These are phyloP conservation scores for Dothideomycetes sp. DNA, from an alignment of 2,329 filamentous ascomycete species.

Conservation along the genomic window DNA sequence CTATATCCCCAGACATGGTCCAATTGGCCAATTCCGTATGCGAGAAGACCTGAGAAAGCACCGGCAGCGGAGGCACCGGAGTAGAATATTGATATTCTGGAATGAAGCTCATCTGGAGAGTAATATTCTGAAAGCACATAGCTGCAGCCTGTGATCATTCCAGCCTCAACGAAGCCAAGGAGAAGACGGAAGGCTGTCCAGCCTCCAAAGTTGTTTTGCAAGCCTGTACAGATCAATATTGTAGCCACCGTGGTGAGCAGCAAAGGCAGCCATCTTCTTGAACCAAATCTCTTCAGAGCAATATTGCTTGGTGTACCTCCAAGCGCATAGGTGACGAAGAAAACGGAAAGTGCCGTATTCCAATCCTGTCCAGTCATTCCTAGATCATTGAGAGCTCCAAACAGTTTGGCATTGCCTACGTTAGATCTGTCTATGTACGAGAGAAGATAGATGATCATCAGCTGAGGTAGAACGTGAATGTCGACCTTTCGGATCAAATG, in stretches of 20 bases:
- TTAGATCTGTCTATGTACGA: too few relatives aligned
- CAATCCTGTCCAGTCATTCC: too few relatives aligned
- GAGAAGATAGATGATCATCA: too few relatives aligned
- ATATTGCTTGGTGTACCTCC: conserved; percentile 11
- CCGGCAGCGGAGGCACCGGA: too few relatives aligned
- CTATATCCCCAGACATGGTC: conserved; percentile 28
- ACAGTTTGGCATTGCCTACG: too few relatives aligned
- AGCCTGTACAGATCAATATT: conserved; percentile 15
- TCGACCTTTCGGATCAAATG: too few relatives aligned
- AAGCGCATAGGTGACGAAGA: conserved; percentile 20
- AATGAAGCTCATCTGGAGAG: conserved; percentile 12
- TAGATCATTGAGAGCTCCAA: too few relatives aligned
- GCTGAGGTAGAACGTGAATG: too few relatives aligned
- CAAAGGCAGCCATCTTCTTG: conserved; percentile 17
- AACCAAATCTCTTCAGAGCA: conserved; percentile 11
- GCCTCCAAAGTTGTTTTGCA: conserved; percentile 17
- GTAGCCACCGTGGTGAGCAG: conserved; percentile 18
- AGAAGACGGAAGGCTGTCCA: conserved; percentile 39
- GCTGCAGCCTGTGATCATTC: conserved; percentile 42
- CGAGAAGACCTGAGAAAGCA: conserved; percentile 16
- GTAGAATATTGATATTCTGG: conserved; percentile 15
- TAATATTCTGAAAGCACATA: conserved; percentile 14
- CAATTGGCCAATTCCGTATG: conserved; percentile 26
- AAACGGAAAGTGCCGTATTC: conserved; percentile 19
- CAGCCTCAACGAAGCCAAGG: conserved; percentile 61